Evolutionary conservation across 2,329 filamentous ascomycete species (phyloP).

Genomic region (Claviceps arundinis): DNA sequence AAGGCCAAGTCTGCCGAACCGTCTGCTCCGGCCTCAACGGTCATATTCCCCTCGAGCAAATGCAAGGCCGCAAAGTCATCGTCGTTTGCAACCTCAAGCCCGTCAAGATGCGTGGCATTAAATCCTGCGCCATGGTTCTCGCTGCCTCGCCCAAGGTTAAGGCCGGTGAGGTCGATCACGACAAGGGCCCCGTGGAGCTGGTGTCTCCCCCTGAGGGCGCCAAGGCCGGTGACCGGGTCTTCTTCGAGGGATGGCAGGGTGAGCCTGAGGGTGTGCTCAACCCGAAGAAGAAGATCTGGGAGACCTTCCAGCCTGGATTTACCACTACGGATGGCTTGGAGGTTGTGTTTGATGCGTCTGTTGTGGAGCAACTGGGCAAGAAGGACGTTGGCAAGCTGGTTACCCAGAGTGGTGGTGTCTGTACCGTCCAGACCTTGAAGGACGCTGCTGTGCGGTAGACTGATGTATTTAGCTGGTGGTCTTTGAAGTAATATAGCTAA

Average conservation of each 20-base stretch:
- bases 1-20: slow-evolving; percentile 82
- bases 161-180: slow-evolving; percentile 72
- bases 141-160: slow-evolving; percentile 76
- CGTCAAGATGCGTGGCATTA: slow-evolving; percentile 91
- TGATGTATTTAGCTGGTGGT: neutral
- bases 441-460: slow-evolving; percentile 64
- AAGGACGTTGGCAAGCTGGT: slow-evolving; percentile 56
- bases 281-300: slow-evolving; percentile 99
- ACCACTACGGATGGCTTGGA: slow-evolving; percentile 71
- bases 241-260: slow-evolving; percentile 88
- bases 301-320: slow-evolving; percentile 91
- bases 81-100: slow-evolving; percentile 97
- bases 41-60: slow-evolving; percentile 80
- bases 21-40: slow-evolving; percentile 96
- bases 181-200: slow-evolving; percentile 84
- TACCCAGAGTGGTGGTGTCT: slow-evolving; percentile 64
- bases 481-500: neutral
- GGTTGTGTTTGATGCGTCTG: slow-evolving; percentile 73
- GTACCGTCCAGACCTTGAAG: slow-evolving; percentile 70
- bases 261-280: slow-evolving; percentile 89
- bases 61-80: slow-evolving; percentile 92
- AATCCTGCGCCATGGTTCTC: slow-evolving; percentile 76
- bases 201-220: slow-evolving; percentile 69
- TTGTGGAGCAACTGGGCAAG: slow-evolving; percentile 63
- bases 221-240: slow-evolving; percentile 75